Evolutionary conservation across 73 alveolate genomes (phyloP).

Genomic region (Paramecium biaurelia): DNA sequence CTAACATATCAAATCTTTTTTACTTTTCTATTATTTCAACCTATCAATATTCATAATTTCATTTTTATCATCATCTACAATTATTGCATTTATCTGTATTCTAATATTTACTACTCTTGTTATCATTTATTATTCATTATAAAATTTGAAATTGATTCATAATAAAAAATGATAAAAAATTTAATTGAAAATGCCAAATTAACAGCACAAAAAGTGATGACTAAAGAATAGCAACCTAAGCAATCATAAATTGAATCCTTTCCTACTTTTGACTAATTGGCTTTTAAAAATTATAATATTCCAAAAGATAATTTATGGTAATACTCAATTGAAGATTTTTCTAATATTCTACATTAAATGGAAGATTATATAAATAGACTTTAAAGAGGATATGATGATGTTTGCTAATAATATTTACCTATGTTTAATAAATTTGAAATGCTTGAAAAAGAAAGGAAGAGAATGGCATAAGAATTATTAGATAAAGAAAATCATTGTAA

Average conservation of each 20-base stretch:
- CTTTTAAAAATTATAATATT: neutral
- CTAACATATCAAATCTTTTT: no score
- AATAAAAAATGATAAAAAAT: constrained; percentile 38
- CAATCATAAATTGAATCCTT: neutral
- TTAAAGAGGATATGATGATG: constrained; percentile 14
- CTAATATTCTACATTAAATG: neutral
- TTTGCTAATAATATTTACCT: neutral
- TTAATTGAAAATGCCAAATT: constrained; percentile 44
- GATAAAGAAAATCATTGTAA: neutral
- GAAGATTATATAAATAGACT: constrained; percentile 13
- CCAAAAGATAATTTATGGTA: constrained; percentile 21
- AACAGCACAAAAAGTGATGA: constrained; percentile 36
- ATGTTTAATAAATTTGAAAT: constrained; percentile 39
- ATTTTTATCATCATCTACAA: no score
- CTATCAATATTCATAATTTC: no score
- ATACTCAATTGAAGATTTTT: constrained; percentile 5
- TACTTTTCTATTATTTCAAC: no score
- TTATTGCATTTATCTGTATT: no score
- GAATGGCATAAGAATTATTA: neutral
- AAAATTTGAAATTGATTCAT: no score
- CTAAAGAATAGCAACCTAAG: neutral
- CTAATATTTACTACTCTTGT: no score
- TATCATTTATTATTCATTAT: no score
- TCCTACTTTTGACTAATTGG: constrained; percentile 27
- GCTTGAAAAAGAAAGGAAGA: constrained; percentile 43